Base-by-base conservation (phyloP, 2,329 filamentous ascomycete species). In the Parastagonospora avenae region DNA sequence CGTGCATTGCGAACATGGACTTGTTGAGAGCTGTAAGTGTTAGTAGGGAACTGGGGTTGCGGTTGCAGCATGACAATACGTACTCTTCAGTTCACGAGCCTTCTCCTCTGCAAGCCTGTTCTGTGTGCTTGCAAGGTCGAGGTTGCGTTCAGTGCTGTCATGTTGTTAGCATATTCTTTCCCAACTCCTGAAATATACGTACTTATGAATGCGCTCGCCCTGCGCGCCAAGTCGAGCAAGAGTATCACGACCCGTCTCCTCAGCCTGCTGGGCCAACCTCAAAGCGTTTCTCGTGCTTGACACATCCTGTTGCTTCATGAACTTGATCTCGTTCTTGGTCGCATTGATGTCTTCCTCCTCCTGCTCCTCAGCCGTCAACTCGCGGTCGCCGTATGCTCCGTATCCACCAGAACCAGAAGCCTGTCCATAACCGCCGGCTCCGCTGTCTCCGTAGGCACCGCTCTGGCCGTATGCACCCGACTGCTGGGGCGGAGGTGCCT, bases 1-100 rank as follows among this genome's bases (percentile, higher is more conserved):
- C 87, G 66, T 92, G 88, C 16, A 92, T 84, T 4, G 90, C 89
- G 67, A 96, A 96, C 91, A 97, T 96, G 77, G 88, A 92, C 56
- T 88, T 82, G 74, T 97, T 96, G 42, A 95, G 79, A 1, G 85
- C 62, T 66, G 46, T 7, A 3, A 2, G 4, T 12, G 29, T 48
- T 32, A 52, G 50, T 28, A n/a, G 29, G 12, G 2, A 5, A 7
- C 2, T n/a, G n/a, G n/a, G n/a, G n/a, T n/a, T n/a, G n/a, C n/a
- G n/a, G n/a, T n/a, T n/a, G n/a, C n/a, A n/a, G n/a, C n/a, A n/a
- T n/a, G n/a, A n/a, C n/a, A n/a, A 36, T 28, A 14, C 60, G 36
- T 50, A 63, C 63, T 90, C 77, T 93, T 93, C 32, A 97, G 79
- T 68, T 96, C 91, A 41, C 86, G 84, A 1, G 91, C 88, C 63